phyloP scores from a whole-genome alignment of 495 filamentous ascomycete species.

The Letharia columbiana region DNA sequence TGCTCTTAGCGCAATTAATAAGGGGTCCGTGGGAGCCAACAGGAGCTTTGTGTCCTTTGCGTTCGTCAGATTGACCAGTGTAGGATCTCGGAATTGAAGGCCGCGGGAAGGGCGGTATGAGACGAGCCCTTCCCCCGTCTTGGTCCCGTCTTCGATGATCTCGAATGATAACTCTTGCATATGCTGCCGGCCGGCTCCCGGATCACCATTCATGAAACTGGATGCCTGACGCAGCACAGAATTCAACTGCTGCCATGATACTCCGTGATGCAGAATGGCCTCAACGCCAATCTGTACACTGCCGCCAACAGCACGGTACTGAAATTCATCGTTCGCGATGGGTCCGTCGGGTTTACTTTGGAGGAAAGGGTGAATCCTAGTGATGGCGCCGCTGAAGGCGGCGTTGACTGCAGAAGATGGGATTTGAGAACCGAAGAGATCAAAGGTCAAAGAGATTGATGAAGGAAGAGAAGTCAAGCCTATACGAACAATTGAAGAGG shows the following conservation, averaged over 20 bases:
- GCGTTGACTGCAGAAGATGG: background rate
- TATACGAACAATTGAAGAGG: background rate
- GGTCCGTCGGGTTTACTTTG: background rate
- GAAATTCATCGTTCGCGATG: background rate
- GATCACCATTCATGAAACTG: background rate
- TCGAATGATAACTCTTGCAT: constrained; percentile 2
- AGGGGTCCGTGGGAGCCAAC: background rate
- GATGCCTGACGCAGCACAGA: background rate
- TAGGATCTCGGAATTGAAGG: background rate
- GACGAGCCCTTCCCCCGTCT: background rate
- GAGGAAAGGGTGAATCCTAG: background rate
- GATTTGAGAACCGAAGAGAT: background rate
- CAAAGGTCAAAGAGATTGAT: background rate
- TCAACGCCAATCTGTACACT: background rate
- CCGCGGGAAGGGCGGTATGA: background rate
- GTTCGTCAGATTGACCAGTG: background rate
- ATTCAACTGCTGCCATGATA: background rate
- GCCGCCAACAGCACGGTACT: background rate
- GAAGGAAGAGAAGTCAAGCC: background rate
- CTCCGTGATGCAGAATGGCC: background rate
- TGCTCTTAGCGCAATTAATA: background rate
- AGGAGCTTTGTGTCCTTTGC: background rate
- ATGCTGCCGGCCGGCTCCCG: background rate
- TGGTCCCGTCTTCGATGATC: background rate
- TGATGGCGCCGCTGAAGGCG: background rate